Evolutionary conservation across 2,329 filamentous ascomycete species (phyloP).

Genomic region (Fusarium verticillioides): DNA sequence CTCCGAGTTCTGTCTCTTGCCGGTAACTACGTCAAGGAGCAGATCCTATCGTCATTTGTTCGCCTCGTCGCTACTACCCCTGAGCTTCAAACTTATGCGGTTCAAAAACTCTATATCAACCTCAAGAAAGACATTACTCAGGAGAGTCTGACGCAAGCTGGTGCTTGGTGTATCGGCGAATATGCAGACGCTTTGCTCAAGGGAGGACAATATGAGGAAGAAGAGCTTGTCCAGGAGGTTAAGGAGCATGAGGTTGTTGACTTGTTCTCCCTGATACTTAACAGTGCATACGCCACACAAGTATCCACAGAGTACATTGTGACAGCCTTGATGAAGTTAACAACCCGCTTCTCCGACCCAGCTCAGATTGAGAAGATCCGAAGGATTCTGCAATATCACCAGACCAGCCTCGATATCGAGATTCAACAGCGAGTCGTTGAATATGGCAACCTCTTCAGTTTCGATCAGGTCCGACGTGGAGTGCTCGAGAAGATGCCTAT

Average conservation of each 20-base stretch:
- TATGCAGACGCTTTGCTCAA: constrained; percentile 91
- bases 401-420: constrained; percentile 91
- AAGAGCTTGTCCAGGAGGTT: constrained; percentile 83
- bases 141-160: constrained; percentile 91
- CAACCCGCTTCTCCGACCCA: constrained; percentile 83
- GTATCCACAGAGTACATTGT: constrained; percentile 95
- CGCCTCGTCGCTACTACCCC: constrained; percentile 93
- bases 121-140: constrained; percentile 98
- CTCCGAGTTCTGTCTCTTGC: constrained; percentile 91
- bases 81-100: constrained; percentile 94
- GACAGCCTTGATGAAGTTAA: constrained; percentile 94
- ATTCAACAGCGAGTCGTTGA: constrained; percentile 96
- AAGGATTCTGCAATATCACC: constrained; percentile 78
- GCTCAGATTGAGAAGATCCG: constrained; percentile 89
- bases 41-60: constrained; percentile 96
- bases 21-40: constrained; percentile 97
- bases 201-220: constrained; percentile 92
- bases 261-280: constrained; percentile 89
- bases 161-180: constrained; percentile 97
- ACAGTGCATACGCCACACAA: constrained; percentile 93
- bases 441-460: constrained; percentile 92
- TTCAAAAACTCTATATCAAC: constrained; percentile 91
- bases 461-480: constrained; percentile 86
- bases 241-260: constrained; percentile 92
- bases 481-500: constrained; percentile 98